These are phyloP conservation scores for Rubus idaeus DNA, from an alignment of 306 rosid species.

Conservation along the genomic window DNA sequence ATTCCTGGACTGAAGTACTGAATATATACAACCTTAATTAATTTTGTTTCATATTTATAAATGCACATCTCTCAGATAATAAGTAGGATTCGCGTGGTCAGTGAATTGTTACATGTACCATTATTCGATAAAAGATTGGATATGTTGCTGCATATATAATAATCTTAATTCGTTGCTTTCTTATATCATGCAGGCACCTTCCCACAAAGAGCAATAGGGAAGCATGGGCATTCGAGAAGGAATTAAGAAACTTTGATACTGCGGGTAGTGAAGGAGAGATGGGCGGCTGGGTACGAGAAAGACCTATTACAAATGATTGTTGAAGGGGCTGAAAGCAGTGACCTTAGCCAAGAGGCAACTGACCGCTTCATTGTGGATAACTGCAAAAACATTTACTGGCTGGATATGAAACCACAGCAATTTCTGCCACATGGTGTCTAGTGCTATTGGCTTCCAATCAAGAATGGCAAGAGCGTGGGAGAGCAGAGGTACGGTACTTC, in stretches of 20 bases:
- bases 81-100: too few species aligned
- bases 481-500: slow-evolving; percentile 15
- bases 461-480: slow-evolving; percentile 46
- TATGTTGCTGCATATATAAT: too few species aligned
- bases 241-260: slow-evolving; percentile 38
- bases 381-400: slow-evolving; percentile 46
- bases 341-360: slow-evolving; percentile 25
- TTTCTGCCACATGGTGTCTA: slow-evolving; percentile 44
- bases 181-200: slow-evolving; percentile 22
- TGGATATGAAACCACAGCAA: slow-evolving; percentile 46
- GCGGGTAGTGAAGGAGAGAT: slow-evolving; percentile 10
- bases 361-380: slow-evolving; percentile 35
- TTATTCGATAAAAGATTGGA: too few species aligned
- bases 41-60: too few species aligned
- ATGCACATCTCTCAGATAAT: too few species aligned
- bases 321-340: slow-evolving; percentile 34
- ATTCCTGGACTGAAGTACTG: slow-evolving; percentile 11
- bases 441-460: slow-evolving; percentile 47
- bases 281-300: slow-evolving; percentile 5
- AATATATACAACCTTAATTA: too few species aligned
- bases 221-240: slow-evolving; percentile 46
- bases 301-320: slow-evolving; percentile 41
- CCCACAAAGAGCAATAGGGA: slow-evolving; percentile 53
- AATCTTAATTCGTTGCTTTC: too few species aligned
- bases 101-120: neutral